A percentile compares a stretch with the other conserved stretches of the same genome.
Evolutionary conservation across 73 alveolate species (phyloP).

Genomic region (Tetrahymena thermophila): DNA sequence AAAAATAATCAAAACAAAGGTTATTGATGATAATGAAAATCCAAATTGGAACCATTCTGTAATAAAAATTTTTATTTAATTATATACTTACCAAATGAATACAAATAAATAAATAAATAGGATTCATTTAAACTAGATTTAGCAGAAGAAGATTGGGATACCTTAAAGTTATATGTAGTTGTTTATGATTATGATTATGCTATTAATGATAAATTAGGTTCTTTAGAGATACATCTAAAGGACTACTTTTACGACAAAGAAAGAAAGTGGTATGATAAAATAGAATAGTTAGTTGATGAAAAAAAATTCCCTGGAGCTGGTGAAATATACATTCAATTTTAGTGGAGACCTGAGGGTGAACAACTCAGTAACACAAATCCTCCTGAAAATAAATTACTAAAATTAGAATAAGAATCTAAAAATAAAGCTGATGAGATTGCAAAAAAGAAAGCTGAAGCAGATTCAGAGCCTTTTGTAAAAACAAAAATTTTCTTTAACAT

Average conservation of each 20-base stretch:
- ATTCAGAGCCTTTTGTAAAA: constrained; percentile 9
- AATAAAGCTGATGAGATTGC: constrained; percentile 10
- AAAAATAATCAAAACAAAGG: neutral
- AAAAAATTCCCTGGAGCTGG: constrained; percentile 16
- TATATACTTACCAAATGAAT: neutral
- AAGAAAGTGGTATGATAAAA: constrained; percentile 11
- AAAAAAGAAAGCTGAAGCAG: neutral
- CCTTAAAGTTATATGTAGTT: neutral
- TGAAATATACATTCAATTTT: constrained; percentile 14
- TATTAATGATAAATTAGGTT: constrained; percentile 8
- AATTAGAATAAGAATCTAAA: neutral
- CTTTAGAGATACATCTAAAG: neutral
- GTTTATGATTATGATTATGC: constrained; percentile 30
- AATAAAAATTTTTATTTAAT: neutral
- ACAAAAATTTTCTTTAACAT: constrained; percentile 3
- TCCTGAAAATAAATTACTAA: constrained; percentile 9
- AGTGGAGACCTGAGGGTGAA: constrained; percentile 16
- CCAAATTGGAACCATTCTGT: constrained; percentile 15
- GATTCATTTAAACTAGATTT: neutral
- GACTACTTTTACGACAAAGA: neutral
- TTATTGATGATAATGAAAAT: constrained; percentile 14
- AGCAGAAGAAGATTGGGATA: constrained; percentile 2
- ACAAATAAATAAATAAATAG: neutral
- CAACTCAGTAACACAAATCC: neutral
- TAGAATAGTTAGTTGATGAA: constrained; percentile 2